These are phyloP conservation scores for Oenanthe javanica DNA, from an alignment of 140 eudicot species.

Conservation along the genomic window DNA sequence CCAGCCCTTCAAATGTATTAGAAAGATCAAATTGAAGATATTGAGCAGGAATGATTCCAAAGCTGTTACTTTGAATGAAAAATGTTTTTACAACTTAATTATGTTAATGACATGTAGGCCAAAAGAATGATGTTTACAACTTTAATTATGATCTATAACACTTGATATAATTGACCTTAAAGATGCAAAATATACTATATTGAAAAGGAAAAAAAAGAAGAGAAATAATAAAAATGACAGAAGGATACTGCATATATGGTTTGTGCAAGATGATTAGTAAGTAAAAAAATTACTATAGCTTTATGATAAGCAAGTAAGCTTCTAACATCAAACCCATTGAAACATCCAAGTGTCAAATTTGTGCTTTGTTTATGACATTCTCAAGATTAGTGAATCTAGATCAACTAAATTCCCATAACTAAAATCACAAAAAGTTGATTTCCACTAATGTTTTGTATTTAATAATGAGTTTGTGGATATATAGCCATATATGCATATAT, in stretches of 20 bases:
- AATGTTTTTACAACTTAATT: no score
- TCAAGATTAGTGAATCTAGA: constrained; percentile 4
- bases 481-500: not conserved
- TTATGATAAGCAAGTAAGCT: not conserved
- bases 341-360: not conserved
- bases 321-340: not conserved
- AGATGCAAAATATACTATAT: not conserved
- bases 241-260: not conserved
- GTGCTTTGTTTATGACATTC: not conserved
- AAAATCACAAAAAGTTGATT: not conserved
- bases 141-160: not conserved
- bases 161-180: not conserved
- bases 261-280: not conserved
- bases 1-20: no score
- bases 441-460: not conserved
- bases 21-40: no score
- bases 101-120: not conserved
- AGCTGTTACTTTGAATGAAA: no score
- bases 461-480: not conserved
- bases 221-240: not conserved
- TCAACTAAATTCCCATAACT: not conserved
- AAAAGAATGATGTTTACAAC: not conserved
- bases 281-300: not conserved
- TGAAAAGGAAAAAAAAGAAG: not conserved
- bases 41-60: no score